Percentiles rank a stretch among this genome's conserved stretches.
phyloP scores from a whole-genome alignment of 148 eudicot species.

The Oxyria digyna region DNA sequence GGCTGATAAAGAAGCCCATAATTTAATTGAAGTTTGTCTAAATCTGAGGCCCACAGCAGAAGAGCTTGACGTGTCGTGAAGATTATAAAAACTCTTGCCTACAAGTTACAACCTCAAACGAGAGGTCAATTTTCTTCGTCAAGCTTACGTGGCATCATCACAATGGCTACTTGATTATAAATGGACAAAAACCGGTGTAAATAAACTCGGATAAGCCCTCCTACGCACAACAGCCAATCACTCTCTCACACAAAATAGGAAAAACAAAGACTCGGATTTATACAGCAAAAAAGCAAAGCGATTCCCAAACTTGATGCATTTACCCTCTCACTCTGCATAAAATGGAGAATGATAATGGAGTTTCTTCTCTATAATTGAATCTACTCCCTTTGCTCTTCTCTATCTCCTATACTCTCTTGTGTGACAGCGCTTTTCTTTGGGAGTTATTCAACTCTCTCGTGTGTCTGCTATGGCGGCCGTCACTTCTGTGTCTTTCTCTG shows the following conservation, averaged over 20 bases:
- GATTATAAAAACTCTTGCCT: not conserved
- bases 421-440: not conserved
- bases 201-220: conserved; percentile 9
- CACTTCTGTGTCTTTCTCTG: conserved; percentile 12
- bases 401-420: not conserved
- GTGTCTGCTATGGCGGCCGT: conserved; percentile 9
- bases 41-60: not conserved
- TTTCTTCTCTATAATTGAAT: not conserved
- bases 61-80: not conserved
- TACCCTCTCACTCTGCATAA: not conserved
- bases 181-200: not conserved
- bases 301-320: not conserved
- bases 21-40: not conserved
- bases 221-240: not conserved
- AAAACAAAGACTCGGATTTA: not conserved
- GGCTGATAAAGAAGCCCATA: not conserved
- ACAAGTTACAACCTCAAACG: not conserved
- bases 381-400: not conserved
- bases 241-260: not conserved
- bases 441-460: not conserved
- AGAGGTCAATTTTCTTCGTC: conserved; percentile 5
- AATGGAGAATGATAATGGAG: conserved; percentile 3
- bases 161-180: not conserved
- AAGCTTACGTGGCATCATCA: conserved; percentile 6
- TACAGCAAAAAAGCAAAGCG: not conserved